Evolutionary conservation across 2,329 filamentous ascomycete species (phyloP).

Genomic region (Ceratocystiopsis brevicomis): DNA sequence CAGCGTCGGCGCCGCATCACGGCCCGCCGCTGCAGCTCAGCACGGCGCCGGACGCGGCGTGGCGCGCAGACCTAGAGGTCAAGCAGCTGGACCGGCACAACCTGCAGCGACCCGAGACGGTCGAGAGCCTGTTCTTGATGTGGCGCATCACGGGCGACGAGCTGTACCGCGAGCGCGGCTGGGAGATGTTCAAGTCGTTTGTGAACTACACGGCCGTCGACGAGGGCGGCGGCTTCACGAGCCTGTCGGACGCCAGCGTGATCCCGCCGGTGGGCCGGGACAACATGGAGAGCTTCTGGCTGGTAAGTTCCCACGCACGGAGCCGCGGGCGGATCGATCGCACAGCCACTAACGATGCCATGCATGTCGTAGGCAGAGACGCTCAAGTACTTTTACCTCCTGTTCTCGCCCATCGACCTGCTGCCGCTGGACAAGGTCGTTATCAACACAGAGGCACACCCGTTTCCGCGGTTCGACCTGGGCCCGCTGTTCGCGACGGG

Average conservation of each 20-base stretch:
- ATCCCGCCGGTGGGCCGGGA: slow-evolving; percentile 54
- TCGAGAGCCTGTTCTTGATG: slow-evolving; percentile 97
- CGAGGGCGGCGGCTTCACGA: slow-evolving; percentile 66
- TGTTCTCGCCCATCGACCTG: slow-evolving; percentile 71
- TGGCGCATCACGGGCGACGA: slow-evolving; percentile 89
- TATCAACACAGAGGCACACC: slow-evolving; percentile 90
- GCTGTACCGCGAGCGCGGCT: slow-evolving; percentile 87
- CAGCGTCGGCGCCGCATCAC: slow-evolving; percentile 34
- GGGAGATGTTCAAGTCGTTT: slow-evolving; percentile 95
- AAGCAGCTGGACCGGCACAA: slow-evolving; percentile 79
- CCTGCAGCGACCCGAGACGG: slow-evolving; percentile 82
- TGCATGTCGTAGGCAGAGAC: slow-evolving; percentile 59
- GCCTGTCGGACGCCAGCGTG: slow-evolving; percentile 52
- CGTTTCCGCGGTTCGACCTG: slow-evolving; percentile 72
- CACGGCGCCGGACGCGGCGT: slow-evolving; percentile 34
- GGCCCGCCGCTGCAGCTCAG: slow-evolving; percentile 30
- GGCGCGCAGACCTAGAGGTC: slow-evolving; percentile 64
- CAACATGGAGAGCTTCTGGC: slow-evolving; percentile 99
- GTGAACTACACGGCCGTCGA: slow-evolving; percentile 65
- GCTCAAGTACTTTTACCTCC: slow-evolving; percentile 88
- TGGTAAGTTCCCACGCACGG: slow-evolving; percentile 35
- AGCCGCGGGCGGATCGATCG: too few relatives aligned
- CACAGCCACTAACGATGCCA: slow-evolving; percentile 2
- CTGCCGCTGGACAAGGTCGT: slow-evolving; percentile 74
- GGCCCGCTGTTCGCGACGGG: slow-evolving; percentile 60